A percentile compares a stretch with the other conserved stretches of the same genome.
These are phyloP conservation scores for Rhododendron vialii DNA, from an alignment of 148 eudicot species.

Conservation along the genomic window DNA sequence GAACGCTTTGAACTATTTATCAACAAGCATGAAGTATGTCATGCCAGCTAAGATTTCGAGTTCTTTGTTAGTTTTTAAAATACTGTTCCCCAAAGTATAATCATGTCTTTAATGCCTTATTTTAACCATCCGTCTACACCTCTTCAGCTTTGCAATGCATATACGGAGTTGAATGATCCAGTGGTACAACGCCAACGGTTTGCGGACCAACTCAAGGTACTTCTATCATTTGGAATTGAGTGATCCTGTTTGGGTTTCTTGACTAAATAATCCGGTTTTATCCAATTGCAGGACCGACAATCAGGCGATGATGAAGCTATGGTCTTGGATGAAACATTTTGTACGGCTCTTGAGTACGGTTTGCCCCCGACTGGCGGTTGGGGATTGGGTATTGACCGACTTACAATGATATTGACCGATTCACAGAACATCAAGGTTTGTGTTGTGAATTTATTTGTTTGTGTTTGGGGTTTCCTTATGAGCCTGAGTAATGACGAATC, in stretches of 20 bases:
- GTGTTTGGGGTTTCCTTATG: neutral
- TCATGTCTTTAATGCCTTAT: neutral
- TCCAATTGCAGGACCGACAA: slow-evolving; percentile 70
- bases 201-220: slow-evolving; percentile 95
- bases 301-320: slow-evolving; percentile 98
- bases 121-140: neutral
- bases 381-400: slow-evolving; percentile 91
- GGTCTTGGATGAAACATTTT: slow-evolving; percentile 92
- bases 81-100: neutral
- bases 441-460: neutral
- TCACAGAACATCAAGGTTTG: slow-evolving; percentile 90
- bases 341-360: slow-evolving; percentile 88
- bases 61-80: neutral
- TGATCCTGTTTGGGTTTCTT: neutral
- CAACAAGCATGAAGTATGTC: slow-evolving; percentile 85
- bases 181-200: slow-evolving; percentile 90
- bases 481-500: neutral
- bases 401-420: slow-evolving; percentile 83
- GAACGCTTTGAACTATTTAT: slow-evolving; percentile 88
- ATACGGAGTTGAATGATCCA: slow-evolving; percentile 93
- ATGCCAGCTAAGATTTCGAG: neutral
- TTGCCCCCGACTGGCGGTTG: slow-evolving; percentile 94
- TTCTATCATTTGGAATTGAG: neutral
- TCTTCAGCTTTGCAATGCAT: slow-evolving; percentile 81
- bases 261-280: neutral